Evolutionary conservation across 352 stramenopile species (phyloP).

Genomic region (Phytopythium ostracodes): DNA sequence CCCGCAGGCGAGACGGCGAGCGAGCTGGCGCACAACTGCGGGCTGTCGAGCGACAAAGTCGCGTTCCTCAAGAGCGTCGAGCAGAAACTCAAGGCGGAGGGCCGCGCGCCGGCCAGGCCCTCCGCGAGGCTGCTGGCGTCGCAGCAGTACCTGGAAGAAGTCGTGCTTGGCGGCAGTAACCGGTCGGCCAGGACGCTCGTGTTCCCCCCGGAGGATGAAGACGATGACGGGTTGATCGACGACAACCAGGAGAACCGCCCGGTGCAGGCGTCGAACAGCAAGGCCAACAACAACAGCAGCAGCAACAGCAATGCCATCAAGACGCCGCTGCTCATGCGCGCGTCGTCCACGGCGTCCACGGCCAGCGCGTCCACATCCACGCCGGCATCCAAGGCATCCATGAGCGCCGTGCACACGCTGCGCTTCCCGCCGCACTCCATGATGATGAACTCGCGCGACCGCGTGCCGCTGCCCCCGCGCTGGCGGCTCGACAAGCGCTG

Average conservation of each 20-base stretch:
- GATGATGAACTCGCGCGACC: conserved; percentile 19
- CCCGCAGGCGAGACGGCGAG: conserved; percentile 62
- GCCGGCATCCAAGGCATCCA: conserved; percentile 11
- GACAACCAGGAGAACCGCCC: background rate
- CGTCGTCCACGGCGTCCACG: conserved; percentile 5
- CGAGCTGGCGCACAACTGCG: conserved; percentile 56
- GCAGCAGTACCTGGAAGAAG: conserved; percentile 24
- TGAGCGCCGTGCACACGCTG: conserved; percentile 20
- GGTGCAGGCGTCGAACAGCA: background rate
- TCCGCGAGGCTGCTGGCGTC: conserved; percentile 51
- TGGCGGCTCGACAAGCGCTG: conserved; percentile 78
- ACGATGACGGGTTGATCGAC: background rate
- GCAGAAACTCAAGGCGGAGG: conserved; percentile 33
- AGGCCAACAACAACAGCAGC: conserved; percentile 8
- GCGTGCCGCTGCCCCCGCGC: conserved; percentile 44
- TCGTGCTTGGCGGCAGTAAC: conserved; percentile 25
- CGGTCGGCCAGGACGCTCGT: background rate
- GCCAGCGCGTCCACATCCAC: conserved; percentile 7
- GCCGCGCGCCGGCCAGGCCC: conserved; percentile 35
- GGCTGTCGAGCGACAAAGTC: conserved; percentile 47
- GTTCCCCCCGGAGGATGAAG: conserved; percentile 9
- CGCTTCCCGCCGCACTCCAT: conserved; percentile 18
- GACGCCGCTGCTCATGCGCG: conserved; percentile 3
- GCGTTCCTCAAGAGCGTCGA: conserved; percentile 40
- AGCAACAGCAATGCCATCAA: background rate